Evolutionary conservation across 495 filamentous ascomycete species (phyloP), one percentile per base, ranked within the genome.

Genomic region (Neurospora sp.): DNA sequence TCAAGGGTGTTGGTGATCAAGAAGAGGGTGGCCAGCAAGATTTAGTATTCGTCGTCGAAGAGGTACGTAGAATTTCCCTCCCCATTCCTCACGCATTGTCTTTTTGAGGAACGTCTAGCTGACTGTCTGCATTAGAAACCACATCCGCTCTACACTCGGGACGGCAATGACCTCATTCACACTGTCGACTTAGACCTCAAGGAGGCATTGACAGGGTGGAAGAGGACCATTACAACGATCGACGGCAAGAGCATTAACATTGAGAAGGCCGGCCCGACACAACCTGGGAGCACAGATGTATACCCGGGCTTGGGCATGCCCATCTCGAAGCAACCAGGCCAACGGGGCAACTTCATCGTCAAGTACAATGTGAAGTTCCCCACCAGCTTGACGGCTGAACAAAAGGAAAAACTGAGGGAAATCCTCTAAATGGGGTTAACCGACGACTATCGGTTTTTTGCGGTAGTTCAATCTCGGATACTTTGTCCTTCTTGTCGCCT

Each of bases 11-110:
- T 39, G 96, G 96, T 2, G 96, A 98, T 81, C 94, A 98, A 79
- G 94, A 97, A 75, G 96, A 98, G 79, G 96, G 96, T 38, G 94
- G 94, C n/a, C 92, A 93, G 72, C 96, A 99, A 82, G 96, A 99
- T 83, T 81, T 99, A 62, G 94, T 97, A 80, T 94, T 99, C 76
- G 90, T 98, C 70, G 89, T 99, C 10, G 90, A 92, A 78, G 94
- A 98, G 91, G 94, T 97, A 90, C 82, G 91, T 34, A 66, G 34
- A 34, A 7, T 28, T 28, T 59, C 11, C 43, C 54, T 31, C 28
- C 8, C 43, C 6, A 40, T n/a, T 34, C 37, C 69, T 34, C 24
- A 70, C 17, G 39, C 24, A 24, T 38, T 37, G 34, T n/a, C 10
- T 38, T 24, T 72, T 39, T 39, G 0, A 42, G 1, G 9, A 66